phyloP scores from a whole-genome alignment of 768 basidiomycete genomes.

The Piloderma croceum region DNA sequence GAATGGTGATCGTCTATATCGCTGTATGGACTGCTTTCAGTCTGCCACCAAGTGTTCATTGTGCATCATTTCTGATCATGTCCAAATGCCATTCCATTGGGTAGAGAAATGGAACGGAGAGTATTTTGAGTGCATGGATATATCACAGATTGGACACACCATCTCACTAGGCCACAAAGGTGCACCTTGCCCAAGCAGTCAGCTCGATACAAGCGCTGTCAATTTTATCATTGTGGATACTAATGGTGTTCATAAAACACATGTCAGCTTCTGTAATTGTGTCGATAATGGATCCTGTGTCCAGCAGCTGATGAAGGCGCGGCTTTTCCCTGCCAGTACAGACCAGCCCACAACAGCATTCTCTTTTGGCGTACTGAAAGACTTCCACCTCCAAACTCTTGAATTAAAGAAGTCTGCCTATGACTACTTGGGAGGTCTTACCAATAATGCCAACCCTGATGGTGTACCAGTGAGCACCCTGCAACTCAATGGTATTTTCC shows the following conservation, averaged over 20 bases:
- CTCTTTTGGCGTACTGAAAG: conserved; percentile 12
- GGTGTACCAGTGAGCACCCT: conserved; percentile 14
- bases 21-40: too few relatives aligned
- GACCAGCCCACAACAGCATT: conserved; percentile 20
- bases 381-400: conserved; percentile 21
- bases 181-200: not conserved
- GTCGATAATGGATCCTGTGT: too few relatives aligned
- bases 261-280: too few relatives aligned
- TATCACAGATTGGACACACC: conserved; percentile 3
- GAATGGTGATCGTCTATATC: too few relatives aligned
- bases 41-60: too few relatives aligned
- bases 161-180: conserved; percentile 3
- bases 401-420: conserved; percentile 22
- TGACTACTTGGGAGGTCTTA: conserved; percentile 19
- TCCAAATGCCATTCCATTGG: conserved; percentile 19
- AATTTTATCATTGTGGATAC: conserved; percentile 5
- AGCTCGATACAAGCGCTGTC: too few relatives aligned
- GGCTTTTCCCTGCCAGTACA: conserved; percentile 27
- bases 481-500: not conserved
- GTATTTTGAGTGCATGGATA: conserved; percentile 1
- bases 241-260: conserved; percentile 5
- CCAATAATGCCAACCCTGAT: conserved; percentile 18
- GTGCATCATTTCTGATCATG: conserved; percentile 20
- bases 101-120: conserved; percentile 6
- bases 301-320: conserved; percentile 17